Evolutionary conservation across 1,284 basidiomycete species (phyloP).

Genomic region (Phellopilus nigrolimitatus): DNA sequence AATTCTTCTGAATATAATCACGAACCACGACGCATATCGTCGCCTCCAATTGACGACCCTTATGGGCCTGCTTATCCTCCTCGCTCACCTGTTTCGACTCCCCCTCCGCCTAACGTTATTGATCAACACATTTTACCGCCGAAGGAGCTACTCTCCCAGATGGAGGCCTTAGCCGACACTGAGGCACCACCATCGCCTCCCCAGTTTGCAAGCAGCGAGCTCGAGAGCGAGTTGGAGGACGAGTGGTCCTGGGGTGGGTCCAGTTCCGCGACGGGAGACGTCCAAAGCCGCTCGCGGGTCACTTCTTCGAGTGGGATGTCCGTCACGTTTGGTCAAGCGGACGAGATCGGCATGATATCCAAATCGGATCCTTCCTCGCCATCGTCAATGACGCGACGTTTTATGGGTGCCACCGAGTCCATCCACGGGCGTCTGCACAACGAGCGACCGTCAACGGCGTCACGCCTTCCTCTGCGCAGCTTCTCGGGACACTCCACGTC

Average conservation of each 20-base stretch:
- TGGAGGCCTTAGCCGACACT: conserved; percentile 19
- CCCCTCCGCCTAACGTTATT: background rate
- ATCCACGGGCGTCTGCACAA: conserved; percentile 15
- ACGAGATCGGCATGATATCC: background rate
- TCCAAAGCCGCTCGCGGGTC: conserved; percentile 14
- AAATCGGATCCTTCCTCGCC: conserved; percentile 3
- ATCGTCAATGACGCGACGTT: conserved; percentile 12
- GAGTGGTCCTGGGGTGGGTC: conserved; percentile 16
- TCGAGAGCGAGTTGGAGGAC: conserved; percentile 16
- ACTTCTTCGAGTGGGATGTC: conserved; percentile 14
- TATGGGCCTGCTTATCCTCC: background rate
- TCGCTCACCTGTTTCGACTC: conserved; percentile 1
- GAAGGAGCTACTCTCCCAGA: conserved; percentile 17
- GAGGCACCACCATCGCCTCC: conserved; percentile 14
- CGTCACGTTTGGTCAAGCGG: conserved; percentile 6
- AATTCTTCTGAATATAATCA: background rate
- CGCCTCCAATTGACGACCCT: conserved; percentile 5
- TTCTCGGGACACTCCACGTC: conserved; percentile 5
- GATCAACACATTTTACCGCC: conserved; percentile 20
- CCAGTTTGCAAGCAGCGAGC: conserved; percentile 8
- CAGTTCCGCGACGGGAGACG: conserved; percentile 9
- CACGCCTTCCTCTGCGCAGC: conserved; percentile 14
- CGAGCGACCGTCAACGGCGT: conserved; percentile 15
- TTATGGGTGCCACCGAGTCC: conserved; percentile 13
- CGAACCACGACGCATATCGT: background rate